Conservation (phyloP, 805 yeast genomes). For the Yarrowia bubula region DNA sequence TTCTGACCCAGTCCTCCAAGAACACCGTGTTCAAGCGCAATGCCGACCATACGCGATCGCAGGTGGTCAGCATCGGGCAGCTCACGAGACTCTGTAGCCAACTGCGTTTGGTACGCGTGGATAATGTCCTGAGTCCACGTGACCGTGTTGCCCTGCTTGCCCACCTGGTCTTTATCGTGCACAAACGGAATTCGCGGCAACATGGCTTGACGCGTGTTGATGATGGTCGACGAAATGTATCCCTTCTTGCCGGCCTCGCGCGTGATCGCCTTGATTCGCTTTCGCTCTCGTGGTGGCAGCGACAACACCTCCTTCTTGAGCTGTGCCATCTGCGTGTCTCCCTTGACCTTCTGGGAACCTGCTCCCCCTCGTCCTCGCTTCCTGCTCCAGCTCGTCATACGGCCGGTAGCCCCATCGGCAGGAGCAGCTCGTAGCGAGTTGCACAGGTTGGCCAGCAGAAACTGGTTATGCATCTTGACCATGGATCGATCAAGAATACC, state of each 20-base stretch:
- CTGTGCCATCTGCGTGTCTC: conserved; percentile 68
- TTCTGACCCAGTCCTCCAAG: conserved; percentile 76
- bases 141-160: conserved; percentile 35
- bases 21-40: conserved; percentile 85
- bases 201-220: conserved; percentile 48
- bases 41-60: conserved; percentile 68
- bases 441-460: conserved; percentile 76
- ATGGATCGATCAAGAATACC: conserved; percentile 53
- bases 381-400: conserved; percentile 48
- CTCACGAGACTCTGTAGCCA: conserved; percentile 73
- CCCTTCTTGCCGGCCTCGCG: conserved; percentile 79
- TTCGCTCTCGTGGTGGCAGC: conserved; percentile 77
- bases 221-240: conserved; percentile 39
- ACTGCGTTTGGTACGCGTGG: conserved; percentile 78
- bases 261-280: conserved; percentile 78
- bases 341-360: conserved; percentile 33
- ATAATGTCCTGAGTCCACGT: conserved; percentile 93
- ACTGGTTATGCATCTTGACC: conserved; percentile 73
- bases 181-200: conserved; percentile 82
- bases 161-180: conserved; percentile 37
- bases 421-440: conserved; percentile 79
- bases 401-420: conserved; percentile 28
- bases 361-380: conserved; percentile 54
- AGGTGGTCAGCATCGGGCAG: conserved; percentile 76
- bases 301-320: conserved; percentile 85